Base-by-base conservation (phyloP, 495 filamentous ascomycete genomes). In the Saxophila tyrrhenica region DNA sequence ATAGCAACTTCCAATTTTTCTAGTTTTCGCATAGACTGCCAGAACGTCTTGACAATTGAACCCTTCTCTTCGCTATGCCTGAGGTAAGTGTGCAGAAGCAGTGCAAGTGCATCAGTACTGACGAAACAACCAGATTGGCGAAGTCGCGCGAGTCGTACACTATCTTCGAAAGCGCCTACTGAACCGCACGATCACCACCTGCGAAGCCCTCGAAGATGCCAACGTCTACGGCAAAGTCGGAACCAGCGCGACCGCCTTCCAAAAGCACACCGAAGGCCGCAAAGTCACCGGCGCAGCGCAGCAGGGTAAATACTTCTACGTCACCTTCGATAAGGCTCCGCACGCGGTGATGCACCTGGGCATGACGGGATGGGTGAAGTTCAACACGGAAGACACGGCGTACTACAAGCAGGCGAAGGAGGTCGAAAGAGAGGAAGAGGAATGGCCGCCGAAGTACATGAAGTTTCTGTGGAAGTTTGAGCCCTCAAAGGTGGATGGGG, bases 231-330 rank as follows among this genome's bases (percentile, higher is more conserved):
- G 89, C 55, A 95, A 95, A 70, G 87, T 79, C 10, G 88, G 88
- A 23, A 92, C 86, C 1, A 85, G 76, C 25, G 85, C 81, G 0
- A 63, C 76, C 0, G 81, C 82, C 38, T 86, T 98, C 62, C 72
- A 84, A 51, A 74, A 77, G 38, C 81, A 83, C 2, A 70, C 96
- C 65, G 76, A 75, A 9, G 89, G 87, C 2, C 91, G 87, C 67
- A 89, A 81, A 57, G 72, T 95, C 3, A 58, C 82, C 8, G 81
- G 80, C 52, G 84, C 86, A 2, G 81, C 81, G 0, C 86, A 84
- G 55, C 91, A 95, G 25, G 91, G 91, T 19, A 98, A 97, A 77
- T 96, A 96, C 64, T 95, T 97, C 66, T 98, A 92, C 73, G 75
- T 85, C 38, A 70, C 75, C 43, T 84, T 86, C 78, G 74, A 76